Evolutionary conservation across 78 protist species (phyloP).

Genomic region (Protostelium mycophagum): DNA sequence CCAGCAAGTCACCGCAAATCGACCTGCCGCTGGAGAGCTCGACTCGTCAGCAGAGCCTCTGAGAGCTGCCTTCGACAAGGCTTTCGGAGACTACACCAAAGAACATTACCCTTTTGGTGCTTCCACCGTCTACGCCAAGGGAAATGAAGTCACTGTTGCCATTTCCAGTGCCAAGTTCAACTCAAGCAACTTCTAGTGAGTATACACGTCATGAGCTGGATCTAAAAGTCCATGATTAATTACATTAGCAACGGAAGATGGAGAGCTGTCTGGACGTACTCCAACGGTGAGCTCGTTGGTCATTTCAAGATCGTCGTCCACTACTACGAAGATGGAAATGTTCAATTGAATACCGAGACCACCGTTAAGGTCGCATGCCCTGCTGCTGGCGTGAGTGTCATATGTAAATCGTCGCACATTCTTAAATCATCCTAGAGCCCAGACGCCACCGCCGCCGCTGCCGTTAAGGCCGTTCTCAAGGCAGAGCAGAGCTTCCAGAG

Average conservation of each 20-base stretch:
- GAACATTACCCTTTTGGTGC: conserved; percentile 50
- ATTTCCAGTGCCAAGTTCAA: conserved; percentile 31
- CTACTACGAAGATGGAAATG: conserved; percentile 75
- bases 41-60: conserved; percentile 31
- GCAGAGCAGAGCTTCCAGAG: conserved; percentile 41
- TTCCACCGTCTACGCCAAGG: conserved; percentile 38
- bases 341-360: conserved; percentile 58
- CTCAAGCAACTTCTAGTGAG: conserved; percentile 54
- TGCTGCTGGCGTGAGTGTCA: conserved; percentile 17
- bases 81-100: conserved; percentile 19
- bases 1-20: conserved; percentile 23
- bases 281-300: conserved; percentile 30
- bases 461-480: conserved; percentile 39
- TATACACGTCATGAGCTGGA: not conserved
- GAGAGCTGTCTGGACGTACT: conserved; percentile 65
- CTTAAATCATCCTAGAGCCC: conserved; percentile 20
- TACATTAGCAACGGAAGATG: conserved; percentile 58
- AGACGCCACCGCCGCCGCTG: conserved; percentile 30
- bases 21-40: conserved; percentile 40
- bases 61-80: conserved; percentile 52
- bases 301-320: conserved; percentile 58
- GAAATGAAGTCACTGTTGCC: conserved; percentile 41
- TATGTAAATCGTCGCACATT: not conserved
- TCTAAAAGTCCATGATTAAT: conserved; percentile 4
- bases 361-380: conserved; percentile 35